Evolutionary conservation across 1,284 basidiomycete species (phyloP).

Genomic region (Tylopilus sp.): DNA sequence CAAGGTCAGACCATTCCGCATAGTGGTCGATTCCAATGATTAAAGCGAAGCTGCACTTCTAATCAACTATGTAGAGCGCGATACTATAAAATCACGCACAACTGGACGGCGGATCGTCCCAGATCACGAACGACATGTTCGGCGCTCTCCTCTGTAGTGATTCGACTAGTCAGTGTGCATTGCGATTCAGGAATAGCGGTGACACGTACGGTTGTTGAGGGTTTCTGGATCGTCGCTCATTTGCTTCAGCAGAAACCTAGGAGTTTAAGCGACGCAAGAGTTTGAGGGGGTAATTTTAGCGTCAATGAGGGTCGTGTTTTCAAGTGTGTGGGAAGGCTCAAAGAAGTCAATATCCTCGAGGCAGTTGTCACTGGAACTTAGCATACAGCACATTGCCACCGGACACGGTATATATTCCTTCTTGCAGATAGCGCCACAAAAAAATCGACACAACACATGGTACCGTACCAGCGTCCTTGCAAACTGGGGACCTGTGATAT

Average conservation of each 20-base stretch:
- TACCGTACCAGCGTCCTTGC: too few relatives aligned
- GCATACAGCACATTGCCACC: neutral
- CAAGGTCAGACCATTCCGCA: neutral
- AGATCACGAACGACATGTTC: too few relatives aligned
- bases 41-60: neutral
- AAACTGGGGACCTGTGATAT: too few relatives aligned
- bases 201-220: neutral
- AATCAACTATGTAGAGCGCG: neutral
- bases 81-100: neutral
- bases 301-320: too few relatives aligned
- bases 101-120: neutral
- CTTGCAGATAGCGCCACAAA: too few relatives aligned
- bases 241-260: neutral
- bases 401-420: neutral
- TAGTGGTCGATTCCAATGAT: conserved; percentile 4
- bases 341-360: neutral
- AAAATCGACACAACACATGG: too few relatives aligned
- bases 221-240: neutral
- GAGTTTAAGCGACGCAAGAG: neutral
- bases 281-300: neutral
- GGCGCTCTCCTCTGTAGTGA: neutral
- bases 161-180: neutral
- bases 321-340: too few relatives aligned
- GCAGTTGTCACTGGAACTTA: neutral
- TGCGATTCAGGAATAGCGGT: neutral